Conservation (phyloP, 768 basidiomycete genomes). For the Mycena floridula region DNA sequence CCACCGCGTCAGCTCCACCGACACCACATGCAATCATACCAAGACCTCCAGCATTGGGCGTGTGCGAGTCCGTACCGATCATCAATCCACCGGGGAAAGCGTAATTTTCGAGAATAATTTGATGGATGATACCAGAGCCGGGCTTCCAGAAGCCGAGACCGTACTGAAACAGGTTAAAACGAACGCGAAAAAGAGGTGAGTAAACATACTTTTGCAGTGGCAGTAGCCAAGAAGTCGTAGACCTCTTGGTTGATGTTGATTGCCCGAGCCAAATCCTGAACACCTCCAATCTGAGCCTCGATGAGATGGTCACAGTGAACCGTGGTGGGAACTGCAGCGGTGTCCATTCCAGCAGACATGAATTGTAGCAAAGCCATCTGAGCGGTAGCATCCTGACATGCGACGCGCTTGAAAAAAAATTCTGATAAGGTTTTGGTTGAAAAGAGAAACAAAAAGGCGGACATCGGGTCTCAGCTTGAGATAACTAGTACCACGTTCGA, state of each 20-base stretch:
- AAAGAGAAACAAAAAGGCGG: slow-evolving; percentile 25
- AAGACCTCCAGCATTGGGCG: slow-evolving; percentile 98
- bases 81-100: slow-evolving; percentile 98
- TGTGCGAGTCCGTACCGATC: slow-evolving; percentile 99
- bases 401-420: slow-evolving; percentile 74
- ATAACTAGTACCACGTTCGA: slow-evolving; percentile 89
- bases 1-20: slow-evolving; percentile 98
- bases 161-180: slow-evolving; percentile 44
- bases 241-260: slow-evolving; percentile 96
- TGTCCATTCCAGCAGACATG: slow-evolving; percentile 99
- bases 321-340: slow-evolving; percentile 94
- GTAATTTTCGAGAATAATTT: slow-evolving; percentile 99
- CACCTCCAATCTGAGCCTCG: slow-evolving; percentile 93
- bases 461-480: slow-evolving; percentile 98
- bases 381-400: slow-evolving; percentile 88
- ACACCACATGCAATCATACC: slow-evolving; percentile 99
- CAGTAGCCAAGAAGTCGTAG: slow-evolving; percentile 97
- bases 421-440: background rate
- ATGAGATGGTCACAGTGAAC: slow-evolving; percentile 99
- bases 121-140: slow-evolving; percentile 98
- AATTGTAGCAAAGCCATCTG: slow-evolving; percentile 99
- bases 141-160: slow-evolving; percentile 99
- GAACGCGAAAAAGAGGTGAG: background rate
- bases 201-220: slow-evolving; percentile 74
- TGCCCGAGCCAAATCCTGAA: slow-evolving; percentile 89